A percentile compares a stretch with the other conserved stretches of the same genome.
Conservation (phyloP, 2,329 filamentous ascomycete genomes). For the Penicillium sp. region DNA sequence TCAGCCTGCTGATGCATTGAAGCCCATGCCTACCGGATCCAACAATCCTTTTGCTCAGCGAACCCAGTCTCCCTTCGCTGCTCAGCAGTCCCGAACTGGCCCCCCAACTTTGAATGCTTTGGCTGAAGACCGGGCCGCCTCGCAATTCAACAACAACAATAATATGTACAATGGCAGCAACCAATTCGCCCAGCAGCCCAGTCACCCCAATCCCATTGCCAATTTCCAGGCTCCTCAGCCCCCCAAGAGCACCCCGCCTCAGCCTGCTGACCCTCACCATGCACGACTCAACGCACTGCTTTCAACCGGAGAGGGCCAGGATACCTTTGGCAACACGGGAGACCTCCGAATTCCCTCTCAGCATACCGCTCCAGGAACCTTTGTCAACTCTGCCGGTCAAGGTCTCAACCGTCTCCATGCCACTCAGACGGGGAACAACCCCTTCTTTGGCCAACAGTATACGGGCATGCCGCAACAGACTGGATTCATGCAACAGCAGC, state of each 20-base stretch:
- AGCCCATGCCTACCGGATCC: conserved; percentile 83
- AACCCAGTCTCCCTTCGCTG: conserved; percentile 51
- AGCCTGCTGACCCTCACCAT: conserved; percentile 50
- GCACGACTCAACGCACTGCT: conserved; percentile 81
- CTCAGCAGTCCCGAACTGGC: conserved; percentile 44
- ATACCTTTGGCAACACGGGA: conserved; percentile 97
- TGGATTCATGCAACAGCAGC: conserved; percentile 42
- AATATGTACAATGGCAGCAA: conserved; percentile 36
- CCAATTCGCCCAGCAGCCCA: conserved; percentile 37
- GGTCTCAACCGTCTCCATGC: conserved; percentile 67
- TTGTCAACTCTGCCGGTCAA: conserved; percentile 88
- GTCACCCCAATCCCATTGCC: conserved; percentile 33
- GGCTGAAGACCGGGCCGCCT: conserved; percentile 76
- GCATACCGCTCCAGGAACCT: conserved; percentile 91
- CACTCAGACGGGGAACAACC: conserved; percentile 71
- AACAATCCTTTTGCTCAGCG: conserved; percentile 90
- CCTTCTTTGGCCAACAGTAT: conserved; percentile 78
- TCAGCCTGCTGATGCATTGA: conserved; percentile 56
- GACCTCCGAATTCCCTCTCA: conserved; percentile 92
- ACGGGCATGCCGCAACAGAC: conserved; percentile 58
- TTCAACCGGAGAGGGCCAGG: conserved; percentile 81
- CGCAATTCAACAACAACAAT: conserved; percentile 47
- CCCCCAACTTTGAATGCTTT: conserved; percentile 69
- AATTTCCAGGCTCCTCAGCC: conserved; percentile 28
- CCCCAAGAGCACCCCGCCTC: conserved; percentile 29